A percentile compares a stretch with the other conserved stretches of the same genome.
These are phyloP conservation scores for Przewalskia tangutica DNA, from an alignment of 257 asterid genomes.

Conservation along the genomic window DNA sequence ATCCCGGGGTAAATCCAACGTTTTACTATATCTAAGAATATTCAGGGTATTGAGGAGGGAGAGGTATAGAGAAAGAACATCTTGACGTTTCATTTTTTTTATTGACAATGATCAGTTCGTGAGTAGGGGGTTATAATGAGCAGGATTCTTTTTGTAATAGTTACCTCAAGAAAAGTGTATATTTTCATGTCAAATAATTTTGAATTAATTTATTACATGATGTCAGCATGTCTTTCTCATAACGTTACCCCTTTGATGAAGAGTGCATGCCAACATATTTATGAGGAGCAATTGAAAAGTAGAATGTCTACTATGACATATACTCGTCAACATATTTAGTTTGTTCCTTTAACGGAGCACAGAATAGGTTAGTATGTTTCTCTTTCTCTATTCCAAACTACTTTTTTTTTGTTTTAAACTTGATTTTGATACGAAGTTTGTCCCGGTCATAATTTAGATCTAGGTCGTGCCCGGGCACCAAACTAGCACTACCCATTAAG, in stretches of 20 bases:
- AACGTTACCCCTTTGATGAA: not conserved
- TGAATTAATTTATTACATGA: not conserved
- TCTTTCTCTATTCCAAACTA: too few relatives aligned
- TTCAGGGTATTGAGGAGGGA: not conserved
- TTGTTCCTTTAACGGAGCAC: not conserved
- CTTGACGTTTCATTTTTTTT: not conserved
- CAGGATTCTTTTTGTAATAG: not conserved
- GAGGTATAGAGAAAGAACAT: not conserved
- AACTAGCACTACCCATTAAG: too few relatives aligned
- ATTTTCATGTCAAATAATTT: not conserved
- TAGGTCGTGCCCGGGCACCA: too few relatives aligned
- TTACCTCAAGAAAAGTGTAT: not conserved
- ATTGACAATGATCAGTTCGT: not conserved
- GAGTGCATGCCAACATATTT: not conserved
- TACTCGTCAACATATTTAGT: not conserved
- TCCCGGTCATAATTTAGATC: too few relatives aligned
- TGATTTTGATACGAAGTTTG: too few relatives aligned
- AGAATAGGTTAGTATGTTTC: too few relatives aligned
- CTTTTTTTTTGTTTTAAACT: too few relatives aligned
- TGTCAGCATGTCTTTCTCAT: not conserved
- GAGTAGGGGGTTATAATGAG: not conserved
- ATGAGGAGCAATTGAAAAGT: not conserved
- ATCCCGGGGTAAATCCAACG: not conserved
- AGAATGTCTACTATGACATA: not conserved
- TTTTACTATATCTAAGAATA: not conserved